phyloP scores from a whole-genome alignment of 441 rosid genomes.

The Euphorbia corollata region DNA sequence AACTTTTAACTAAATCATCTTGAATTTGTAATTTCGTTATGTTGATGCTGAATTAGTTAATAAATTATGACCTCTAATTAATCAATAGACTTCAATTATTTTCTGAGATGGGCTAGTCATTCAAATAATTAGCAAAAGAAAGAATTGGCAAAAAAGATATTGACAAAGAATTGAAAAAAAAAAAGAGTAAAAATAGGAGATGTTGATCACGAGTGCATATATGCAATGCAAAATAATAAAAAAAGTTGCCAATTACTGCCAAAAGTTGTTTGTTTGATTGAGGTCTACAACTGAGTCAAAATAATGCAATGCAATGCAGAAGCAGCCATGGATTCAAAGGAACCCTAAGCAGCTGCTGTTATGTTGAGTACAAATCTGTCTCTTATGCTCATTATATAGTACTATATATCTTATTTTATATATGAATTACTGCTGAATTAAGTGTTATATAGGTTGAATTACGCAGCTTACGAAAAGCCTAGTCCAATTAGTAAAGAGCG shows the following conservation, averaged over 20 bases:
- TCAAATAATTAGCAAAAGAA: too few relatives aligned
- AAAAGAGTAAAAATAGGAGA: not conserved
- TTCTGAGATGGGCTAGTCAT: not conserved
- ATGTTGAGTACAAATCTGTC: not conserved
- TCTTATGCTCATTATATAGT: not conserved
- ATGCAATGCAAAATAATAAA: too few relatives aligned
- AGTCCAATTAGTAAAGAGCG: too few relatives aligned
- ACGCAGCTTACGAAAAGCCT: too few relatives aligned
- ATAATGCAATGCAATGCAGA: not conserved
- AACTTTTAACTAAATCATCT: too few relatives aligned
- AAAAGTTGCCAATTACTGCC: not conserved
- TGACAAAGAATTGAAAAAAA: not conserved
- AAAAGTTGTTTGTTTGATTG: not conserved
- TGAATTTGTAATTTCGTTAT: too few relatives aligned
- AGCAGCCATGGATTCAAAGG: not conserved
- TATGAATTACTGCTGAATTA: too few relatives aligned
- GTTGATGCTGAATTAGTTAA: too few relatives aligned
- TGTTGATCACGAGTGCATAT: too few relatives aligned
- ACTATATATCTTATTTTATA: not conserved
- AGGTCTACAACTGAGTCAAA: not conserved
- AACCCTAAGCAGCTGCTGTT: not conserved
- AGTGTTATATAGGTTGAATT: too few relatives aligned
- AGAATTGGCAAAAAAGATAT: too few relatives aligned
- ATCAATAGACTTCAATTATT: not conserved
- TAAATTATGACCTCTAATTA: not conserved